Evolutionary conservation across 2,329 filamentous ascomycete genomes (phyloP), one percentile per base, ranked within the genome.

Genomic region (Ceratocystis destructans): DNA sequence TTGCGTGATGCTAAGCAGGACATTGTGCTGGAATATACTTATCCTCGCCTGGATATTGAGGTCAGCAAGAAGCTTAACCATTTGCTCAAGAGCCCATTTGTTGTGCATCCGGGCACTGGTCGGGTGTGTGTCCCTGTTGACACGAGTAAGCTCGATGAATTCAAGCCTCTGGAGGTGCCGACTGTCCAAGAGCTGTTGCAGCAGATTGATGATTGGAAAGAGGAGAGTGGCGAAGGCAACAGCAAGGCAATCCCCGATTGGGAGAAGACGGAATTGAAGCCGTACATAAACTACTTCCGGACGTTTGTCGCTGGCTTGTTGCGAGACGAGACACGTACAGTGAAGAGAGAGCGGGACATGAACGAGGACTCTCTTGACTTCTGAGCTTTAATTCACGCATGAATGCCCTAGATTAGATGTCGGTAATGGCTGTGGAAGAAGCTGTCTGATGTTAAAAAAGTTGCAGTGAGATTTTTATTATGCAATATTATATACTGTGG

Each of bases 21-120:
- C 73, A 89, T 99, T 69, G 87, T 97, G 2, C 83, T 99, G 37
- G 94, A 99, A 77, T 97, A 99, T 77, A 96, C 94, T 5, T 99
- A 99, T 76, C 94, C 94, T 2, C 87, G 94, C 48, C 88, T 99
- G 65, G 94, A 99, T 79, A 92, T 94, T 69, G 91, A 96, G 76
- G 94, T 99, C 74, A 94, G 89, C 73, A 97, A 97, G 80, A 96
- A 96, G 75, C 84, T 96, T 67, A 97, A 96, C 78, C 94, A 99
- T 82, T 84, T 99, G 81, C 86, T 99, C 71, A 99, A 99, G 75
- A 92, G 87, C 69, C 94, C 94, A 0, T 99, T 99, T 73, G 93
- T 96, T 68, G 87, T 99, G 46, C 94, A 99, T 74, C 94, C 94
- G 0, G 91, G 91, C 20, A 99, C 94, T 0, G 93, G 94, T 0